phyloP scores from a whole-genome alignment of 768 basidiomycete genomes.

The Phylloporus arenicola region DNA sequence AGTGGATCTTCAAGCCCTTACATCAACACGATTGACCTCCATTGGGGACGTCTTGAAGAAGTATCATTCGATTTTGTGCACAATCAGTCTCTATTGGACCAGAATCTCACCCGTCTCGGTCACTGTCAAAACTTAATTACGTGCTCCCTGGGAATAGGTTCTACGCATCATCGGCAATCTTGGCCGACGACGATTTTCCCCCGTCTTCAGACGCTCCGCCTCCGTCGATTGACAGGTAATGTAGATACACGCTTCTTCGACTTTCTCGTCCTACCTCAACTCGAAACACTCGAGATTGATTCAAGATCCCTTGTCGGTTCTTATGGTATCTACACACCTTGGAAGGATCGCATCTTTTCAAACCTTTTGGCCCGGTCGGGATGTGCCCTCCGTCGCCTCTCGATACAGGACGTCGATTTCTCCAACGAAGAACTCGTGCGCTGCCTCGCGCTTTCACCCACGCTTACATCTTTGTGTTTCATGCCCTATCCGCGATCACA shows the following conservation, averaged over 20 bases:
- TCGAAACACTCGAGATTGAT: too few species aligned
- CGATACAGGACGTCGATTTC: conserved; percentile 10
- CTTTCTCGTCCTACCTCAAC: conserved; percentile 11
- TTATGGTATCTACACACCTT: neutral
- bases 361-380: conserved; percentile 12
- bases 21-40: too few species aligned
- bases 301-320: neutral
- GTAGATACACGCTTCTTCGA: conserved; percentile 3
- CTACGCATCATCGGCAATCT: neutral
- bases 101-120: conserved; percentile 2
- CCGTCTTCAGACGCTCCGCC: conserved; percentile 11
- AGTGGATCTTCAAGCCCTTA: too few species aligned
- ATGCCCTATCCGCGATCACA: conserved; percentile 12
- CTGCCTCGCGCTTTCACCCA: conserved; percentile 16
- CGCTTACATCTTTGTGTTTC: conserved; percentile 8
- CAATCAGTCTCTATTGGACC: too few species aligned
- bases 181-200: conserved; percentile 1
- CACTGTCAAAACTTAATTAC: too few species aligned
- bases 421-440: conserved; percentile 14
- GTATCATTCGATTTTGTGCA: conserved; percentile 9
- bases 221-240: conserved; percentile 4
- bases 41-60: conserved; percentile 6
- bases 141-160: conserved; percentile 16
- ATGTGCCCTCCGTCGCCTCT: conserved; percentile 10
- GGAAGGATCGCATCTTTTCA: conserved; percentile 9